Evolutionary conservation across 257 asterid genomes (phyloP).

Genomic region (Fraxinus quadrangulata): DNA sequence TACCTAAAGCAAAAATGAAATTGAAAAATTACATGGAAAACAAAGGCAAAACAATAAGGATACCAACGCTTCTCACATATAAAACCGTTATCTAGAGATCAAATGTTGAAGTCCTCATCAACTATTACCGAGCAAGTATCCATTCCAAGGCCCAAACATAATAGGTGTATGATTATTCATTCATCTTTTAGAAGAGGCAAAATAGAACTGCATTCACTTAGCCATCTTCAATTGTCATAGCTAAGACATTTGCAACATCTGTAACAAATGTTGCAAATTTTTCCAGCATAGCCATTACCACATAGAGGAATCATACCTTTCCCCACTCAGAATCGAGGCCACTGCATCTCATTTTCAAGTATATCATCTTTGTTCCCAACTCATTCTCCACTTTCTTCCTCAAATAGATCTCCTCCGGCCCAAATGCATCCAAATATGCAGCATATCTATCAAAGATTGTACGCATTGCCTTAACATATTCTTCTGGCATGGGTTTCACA

Average conservation of each 20-base stretch:
- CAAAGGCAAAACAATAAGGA: constrained; percentile 4
- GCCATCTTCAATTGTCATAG: background rate
- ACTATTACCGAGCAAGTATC: constrained; percentile 3
- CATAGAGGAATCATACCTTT: constrained; percentile 57
- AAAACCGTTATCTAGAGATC: background rate
- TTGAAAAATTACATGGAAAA: background rate
- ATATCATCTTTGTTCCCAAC: constrained; percentile 82
- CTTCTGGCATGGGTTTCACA: constrained; percentile 81
- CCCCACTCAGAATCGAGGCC: constrained; percentile 93
- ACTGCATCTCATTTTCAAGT: constrained; percentile 94
- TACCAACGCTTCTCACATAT: background rate
- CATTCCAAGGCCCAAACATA: background rate
- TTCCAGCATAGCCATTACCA: background rate
- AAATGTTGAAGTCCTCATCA: constrained; percentile 6
- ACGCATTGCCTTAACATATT: constrained; percentile 57
- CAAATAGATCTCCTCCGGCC: constrained; percentile 77
- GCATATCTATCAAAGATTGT: constrained; percentile 66
- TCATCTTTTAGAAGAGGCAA: constrained; percentile 10
- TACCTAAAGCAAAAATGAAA: background rate
- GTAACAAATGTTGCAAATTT: constrained; percentile 14
- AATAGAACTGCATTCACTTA: background rate
- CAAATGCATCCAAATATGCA: constrained; percentile 75
- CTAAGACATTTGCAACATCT: constrained; percentile 4
- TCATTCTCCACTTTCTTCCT: constrained; percentile 93
- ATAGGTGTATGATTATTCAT: background rate